These are phyloP conservation scores for Striga hermonthica DNA, from an alignment of 305 asterid genomes.

Conservation along the genomic window DNA sequence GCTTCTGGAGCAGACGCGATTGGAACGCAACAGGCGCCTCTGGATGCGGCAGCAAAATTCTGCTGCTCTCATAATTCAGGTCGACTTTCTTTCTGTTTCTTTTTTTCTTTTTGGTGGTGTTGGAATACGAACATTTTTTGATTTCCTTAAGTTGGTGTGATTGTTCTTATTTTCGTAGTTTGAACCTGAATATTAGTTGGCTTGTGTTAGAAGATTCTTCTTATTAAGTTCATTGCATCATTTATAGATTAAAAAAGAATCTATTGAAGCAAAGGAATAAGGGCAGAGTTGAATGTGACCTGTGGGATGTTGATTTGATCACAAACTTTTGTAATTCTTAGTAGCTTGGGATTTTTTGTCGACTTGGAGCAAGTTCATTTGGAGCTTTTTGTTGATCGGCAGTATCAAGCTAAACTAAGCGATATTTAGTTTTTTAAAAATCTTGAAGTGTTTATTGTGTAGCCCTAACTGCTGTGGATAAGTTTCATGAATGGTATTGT, in stretches of 20 bases:
- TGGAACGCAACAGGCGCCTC: slow-evolving; percentile 75
- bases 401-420: not conserved
- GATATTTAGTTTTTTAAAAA: not conserved
- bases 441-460: not conserved
- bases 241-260: not conserved
- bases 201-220: slow-evolving; percentile 15
- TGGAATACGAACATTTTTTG: not conserved
- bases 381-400: slow-evolving; percentile 1
- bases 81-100: slow-evolving; percentile 11
- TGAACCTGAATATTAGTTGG: slow-evolving; percentile 20
- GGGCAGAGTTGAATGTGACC: not conserved
- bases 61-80: slow-evolving; percentile 91
- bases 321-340: not conserved
- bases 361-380: not conserved
- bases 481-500: not conserved
- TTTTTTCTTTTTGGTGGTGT: not conserved
- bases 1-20: slow-evolving; percentile 82
- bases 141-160: not conserved
- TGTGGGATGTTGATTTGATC: slow-evolving; percentile 16
- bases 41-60: slow-evolving; percentile 73
- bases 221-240: slow-evolving; percentile 8
- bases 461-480: not conserved
- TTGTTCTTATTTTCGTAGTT: slow-evolving; percentile 5
- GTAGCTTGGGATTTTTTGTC: slow-evolving; percentile 2
- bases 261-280: not conserved